Evolutionary conservation across 805 yeast species (phyloP).

Genomic region (Blastobotrys terrestris): DNA sequence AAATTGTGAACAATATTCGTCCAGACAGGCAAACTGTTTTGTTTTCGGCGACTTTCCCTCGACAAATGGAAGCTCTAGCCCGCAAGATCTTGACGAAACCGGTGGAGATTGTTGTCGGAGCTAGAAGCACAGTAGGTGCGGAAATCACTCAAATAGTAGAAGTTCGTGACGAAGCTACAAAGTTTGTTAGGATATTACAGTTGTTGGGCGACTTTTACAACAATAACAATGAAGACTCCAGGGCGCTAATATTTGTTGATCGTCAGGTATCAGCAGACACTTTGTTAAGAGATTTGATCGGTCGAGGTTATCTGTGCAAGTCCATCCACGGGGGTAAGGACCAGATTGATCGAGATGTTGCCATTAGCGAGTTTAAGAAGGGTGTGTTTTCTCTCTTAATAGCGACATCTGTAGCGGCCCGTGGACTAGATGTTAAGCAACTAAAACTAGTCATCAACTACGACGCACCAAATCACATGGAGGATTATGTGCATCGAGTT

Average conservation of each 20-base stretch:
- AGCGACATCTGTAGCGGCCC: conserved; percentile 91
- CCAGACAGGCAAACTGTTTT: conserved; percentile 86
- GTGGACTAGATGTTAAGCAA: conserved; percentile 91
- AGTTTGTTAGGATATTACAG: conserved; percentile 49
- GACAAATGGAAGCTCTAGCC: conserved; percentile 71
- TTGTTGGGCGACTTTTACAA: conserved; percentile 44
- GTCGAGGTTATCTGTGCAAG: conserved; percentile 51
- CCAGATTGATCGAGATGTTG: conserved; percentile 71
- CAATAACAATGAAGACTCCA: conserved; percentile 28
- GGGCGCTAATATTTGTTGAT: conserved; percentile 75
- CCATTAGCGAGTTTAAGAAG: conserved; percentile 60
- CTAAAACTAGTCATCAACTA: conserved; percentile 75
- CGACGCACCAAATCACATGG: conserved; percentile 81
- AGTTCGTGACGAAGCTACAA: conserved; percentile 49
- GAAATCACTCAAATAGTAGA: conserved; percentile 71
- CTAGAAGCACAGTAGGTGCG: conserved; percentile 71
- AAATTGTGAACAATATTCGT: conserved; percentile 66
- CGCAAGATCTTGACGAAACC: conserved; percentile 57
- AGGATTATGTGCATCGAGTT: conserved; percentile 92
- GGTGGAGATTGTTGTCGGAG: conserved; percentile 72
- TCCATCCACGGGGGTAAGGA: conserved; percentile 91
- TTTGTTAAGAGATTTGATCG: conserved; percentile 47
- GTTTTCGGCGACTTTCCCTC: conserved; percentile 92
- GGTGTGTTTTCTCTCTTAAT: conserved; percentile 58
- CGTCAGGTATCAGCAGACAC: conserved; percentile 83